Conservation (phyloP, 1,139 yeast genomes). For the Nakaseomyces sp. region DNA sequence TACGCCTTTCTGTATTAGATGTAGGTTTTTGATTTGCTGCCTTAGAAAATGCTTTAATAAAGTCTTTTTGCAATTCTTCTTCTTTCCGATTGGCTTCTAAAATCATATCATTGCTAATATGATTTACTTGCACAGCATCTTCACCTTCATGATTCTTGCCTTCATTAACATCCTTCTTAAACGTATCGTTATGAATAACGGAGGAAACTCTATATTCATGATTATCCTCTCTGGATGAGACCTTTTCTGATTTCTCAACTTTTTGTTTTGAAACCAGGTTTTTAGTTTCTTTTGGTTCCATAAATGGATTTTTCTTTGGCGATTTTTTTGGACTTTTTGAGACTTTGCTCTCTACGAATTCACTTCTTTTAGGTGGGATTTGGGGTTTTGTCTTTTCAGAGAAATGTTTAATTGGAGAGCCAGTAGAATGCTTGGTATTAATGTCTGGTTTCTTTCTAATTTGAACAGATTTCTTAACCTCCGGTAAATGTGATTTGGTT, state of each 20-base stretch:
- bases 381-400: background rate
- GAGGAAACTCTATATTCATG: slow-evolving; percentile 3
- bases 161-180: background rate
- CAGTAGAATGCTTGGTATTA: background rate
- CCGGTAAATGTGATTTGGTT: background rate
- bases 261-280: too few species aligned
- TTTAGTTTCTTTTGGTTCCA: too few species aligned
- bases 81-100: background rate
- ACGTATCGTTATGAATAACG: slow-evolving; percentile 6
- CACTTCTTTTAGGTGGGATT: background rate
- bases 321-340: background rate
- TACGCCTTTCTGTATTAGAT: background rate
- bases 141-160: background rate
- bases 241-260: too few species aligned
- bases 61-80: background rate
- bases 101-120: too few species aligned
- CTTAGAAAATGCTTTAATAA: background rate
- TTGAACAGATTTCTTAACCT: background rate
- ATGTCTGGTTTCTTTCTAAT: background rate
- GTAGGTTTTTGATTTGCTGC: background rate
- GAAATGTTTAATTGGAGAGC: background rate
- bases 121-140: too few species aligned
- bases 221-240: background rate
- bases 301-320: background rate
- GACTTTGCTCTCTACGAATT: background rate